Evolutionary conservation across 371 early-diverging fungal genomes (phyloP).

Genomic region (Mucor mucedo): DNA sequence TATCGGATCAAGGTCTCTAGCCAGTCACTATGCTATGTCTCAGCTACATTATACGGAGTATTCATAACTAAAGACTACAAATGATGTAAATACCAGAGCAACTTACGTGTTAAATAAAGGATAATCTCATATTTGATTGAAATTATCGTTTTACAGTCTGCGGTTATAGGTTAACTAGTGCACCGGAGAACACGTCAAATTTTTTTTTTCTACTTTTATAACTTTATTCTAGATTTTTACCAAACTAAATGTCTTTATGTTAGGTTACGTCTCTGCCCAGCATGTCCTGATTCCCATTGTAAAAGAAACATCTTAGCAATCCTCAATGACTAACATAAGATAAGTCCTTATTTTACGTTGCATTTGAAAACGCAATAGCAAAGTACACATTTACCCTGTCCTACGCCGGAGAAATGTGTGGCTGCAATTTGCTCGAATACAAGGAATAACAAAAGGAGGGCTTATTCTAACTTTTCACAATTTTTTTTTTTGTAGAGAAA

Average conservation of each 20-base stretch:
- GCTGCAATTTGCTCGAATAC: conserved; percentile 48
- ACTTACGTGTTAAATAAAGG: no score
- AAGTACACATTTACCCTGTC: conserved; percentile 22
- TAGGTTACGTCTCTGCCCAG: conserved; percentile 17
- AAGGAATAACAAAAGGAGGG: conserved; percentile 20
- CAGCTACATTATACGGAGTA: no score
- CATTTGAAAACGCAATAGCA: conserved; percentile 17
- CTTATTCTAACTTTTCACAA: conserved; percentile 17
- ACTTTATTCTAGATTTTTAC: conserved; percentile 28
- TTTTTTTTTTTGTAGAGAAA: conserved; percentile 7
- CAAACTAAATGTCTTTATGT: conserved; percentile 70
- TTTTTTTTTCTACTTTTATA: conserved; percentile 20
- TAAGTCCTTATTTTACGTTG: conserved; percentile 16
- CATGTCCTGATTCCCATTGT: conserved; percentile 16
- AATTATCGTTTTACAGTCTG: no score
- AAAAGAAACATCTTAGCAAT: conserved; percentile 17
- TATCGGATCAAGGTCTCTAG: no score
- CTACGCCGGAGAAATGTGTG: conserved; percentile 18
- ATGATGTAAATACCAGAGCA: no score
- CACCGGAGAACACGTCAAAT: neutral
- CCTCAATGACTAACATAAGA: conserved; percentile 18
- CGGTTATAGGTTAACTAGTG: no score
- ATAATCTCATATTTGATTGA: no score
- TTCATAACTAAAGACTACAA: no score
- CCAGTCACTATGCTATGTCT: no score